Percentiles rank a stretch among this genome's conserved stretches.
Evolutionary conservation across 2,329 filamentous ascomycete species (phyloP).

Genomic region (Chaetomium olivaceum): DNA sequence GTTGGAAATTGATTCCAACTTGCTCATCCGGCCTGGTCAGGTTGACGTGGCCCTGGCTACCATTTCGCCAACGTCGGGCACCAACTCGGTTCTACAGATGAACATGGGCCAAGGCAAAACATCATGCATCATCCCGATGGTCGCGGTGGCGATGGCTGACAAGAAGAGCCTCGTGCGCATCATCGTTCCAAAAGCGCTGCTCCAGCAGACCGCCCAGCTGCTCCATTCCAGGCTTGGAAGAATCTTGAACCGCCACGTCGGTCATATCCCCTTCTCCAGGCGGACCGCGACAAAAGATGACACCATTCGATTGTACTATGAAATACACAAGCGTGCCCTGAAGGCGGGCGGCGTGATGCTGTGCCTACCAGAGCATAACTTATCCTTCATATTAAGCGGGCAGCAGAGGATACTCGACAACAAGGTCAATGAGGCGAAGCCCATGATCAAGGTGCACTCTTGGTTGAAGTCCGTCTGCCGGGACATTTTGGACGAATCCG

Average conservation of each 20-base stretch:
- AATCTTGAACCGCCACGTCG: slow-evolving; percentile 53
- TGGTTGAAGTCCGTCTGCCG: slow-evolving; percentile 53
- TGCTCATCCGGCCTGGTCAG: slow-evolving; percentile 63
- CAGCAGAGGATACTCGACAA: slow-evolving; percentile 56
- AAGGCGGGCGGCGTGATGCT: slow-evolving; percentile 55
- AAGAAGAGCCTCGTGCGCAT: slow-evolving; percentile 51
- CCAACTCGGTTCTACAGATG: slow-evolving; percentile 64
- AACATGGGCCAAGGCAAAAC: slow-evolving; percentile 69
- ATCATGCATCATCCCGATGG: slow-evolving; percentile 58
- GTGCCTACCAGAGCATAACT: slow-evolving; percentile 61
- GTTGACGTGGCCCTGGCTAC: slow-evolving; percentile 63
- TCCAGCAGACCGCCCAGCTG: slow-evolving; percentile 59
- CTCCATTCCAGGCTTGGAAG: slow-evolving; percentile 57
- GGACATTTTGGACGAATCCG: slow-evolving; percentile 67
- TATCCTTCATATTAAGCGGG: slow-evolving; percentile 65
- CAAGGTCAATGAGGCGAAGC: slow-evolving; percentile 42
- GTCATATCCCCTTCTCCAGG: slow-evolving; percentile 60
- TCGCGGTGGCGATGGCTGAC: slow-evolving; percentile 48
- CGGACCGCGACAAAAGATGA: slow-evolving; percentile 44
- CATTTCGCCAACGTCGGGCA: slow-evolving; percentile 51
- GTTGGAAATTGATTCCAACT: slow-evolving; percentile 64
- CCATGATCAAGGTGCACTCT: slow-evolving; percentile 54
- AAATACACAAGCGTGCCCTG: slow-evolving; percentile 45
- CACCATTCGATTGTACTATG: slow-evolving; percentile 44
- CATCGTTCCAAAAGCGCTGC: slow-evolving; percentile 56